phyloP scores from a whole-genome alignment of 306 rosid genomes.

The Purshia tridentata region DNA sequence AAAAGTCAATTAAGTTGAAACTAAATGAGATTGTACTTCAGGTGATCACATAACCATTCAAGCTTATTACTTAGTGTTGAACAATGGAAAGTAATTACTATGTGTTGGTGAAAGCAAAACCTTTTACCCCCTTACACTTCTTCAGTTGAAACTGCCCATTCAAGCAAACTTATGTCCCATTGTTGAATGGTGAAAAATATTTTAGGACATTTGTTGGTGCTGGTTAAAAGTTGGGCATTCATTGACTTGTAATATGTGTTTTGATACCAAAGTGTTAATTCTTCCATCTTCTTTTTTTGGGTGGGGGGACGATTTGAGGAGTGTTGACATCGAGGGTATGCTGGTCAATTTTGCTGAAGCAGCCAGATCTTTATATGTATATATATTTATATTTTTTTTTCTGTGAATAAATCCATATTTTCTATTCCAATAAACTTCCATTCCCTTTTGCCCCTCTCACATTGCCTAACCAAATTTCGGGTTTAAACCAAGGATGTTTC shows the following conservation, averaged over 20 bases:
- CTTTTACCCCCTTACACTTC: not conserved
- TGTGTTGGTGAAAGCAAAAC: not conserved
- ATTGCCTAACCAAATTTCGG: not conserved
- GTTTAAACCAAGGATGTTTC: not conserved
- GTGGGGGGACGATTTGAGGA: not conserved
- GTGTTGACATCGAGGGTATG: not conserved
- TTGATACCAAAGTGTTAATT: not conserved
- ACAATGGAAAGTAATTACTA: not conserved
- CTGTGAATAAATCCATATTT: no score
- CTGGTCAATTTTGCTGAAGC: no score
- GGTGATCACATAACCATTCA: constrained; percentile 45
- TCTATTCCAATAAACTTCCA: not conserved
- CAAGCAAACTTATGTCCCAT: constrained; percentile 8
- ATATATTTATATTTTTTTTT: no score
- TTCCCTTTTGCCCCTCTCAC: not conserved
- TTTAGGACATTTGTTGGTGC: not conserved
- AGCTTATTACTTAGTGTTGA: not conserved
- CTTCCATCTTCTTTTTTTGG: not conserved
- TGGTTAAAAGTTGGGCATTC: not conserved
- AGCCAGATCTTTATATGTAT: no score
- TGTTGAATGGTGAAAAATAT: not conserved
- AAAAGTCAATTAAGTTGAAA: constrained; percentile 80
- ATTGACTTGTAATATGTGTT: not conserved
- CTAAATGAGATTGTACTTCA: constrained; percentile 87
- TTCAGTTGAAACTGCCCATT: not conserved